Conservation (phyloP, 805 yeast genomes). For the Clavispora asparagi region DNA sequence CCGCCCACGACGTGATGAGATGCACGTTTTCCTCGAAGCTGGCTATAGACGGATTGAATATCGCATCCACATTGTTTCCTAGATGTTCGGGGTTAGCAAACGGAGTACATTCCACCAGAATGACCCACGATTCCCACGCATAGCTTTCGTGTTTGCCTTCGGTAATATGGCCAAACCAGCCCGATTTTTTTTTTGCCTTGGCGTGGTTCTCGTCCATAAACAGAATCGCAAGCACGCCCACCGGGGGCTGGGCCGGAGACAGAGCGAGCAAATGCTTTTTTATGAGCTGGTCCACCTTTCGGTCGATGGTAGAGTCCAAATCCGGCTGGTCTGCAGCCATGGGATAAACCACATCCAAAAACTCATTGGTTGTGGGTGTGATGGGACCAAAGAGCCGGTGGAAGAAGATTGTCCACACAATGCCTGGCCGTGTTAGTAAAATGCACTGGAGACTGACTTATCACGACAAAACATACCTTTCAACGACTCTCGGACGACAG, state of each 20-base stretch:
- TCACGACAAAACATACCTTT: slow-evolving; percentile 39
- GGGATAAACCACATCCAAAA: slow-evolving; percentile 57
- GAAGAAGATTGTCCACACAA: slow-evolving; percentile 64
- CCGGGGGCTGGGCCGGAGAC: slow-evolving; percentile 14
- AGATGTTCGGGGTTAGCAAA: slow-evolving; percentile 9
- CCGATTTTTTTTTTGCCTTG: slow-evolving; percentile 38
- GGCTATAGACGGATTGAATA: slow-evolving; percentile 24
- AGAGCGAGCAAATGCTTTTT: slow-evolving; percentile 20
- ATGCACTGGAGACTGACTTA: slow-evolving; percentile 1
- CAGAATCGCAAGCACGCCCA: slow-evolving; percentile 31
- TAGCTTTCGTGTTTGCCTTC: slow-evolving; percentile 30
- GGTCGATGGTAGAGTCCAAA: slow-evolving; percentile 42
- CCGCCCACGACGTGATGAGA: slow-evolving; percentile 48
- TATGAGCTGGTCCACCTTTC: slow-evolving; percentile 27
- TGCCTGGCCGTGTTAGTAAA: slow-evolving; percentile 31
- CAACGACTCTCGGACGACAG: slow-evolving; percentile 49
- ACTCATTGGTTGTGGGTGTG: slow-evolving; percentile 50
- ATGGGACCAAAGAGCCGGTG: slow-evolving; percentile 64
- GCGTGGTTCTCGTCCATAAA: slow-evolving; percentile 36
- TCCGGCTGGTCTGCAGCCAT: slow-evolving; percentile 42
- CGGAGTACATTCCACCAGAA: slow-evolving; percentile 45
- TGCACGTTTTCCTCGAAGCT: slow-evolving; percentile 39
- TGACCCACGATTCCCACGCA: slow-evolving; percentile 70
- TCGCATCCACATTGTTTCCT: slow-evolving; percentile 18
- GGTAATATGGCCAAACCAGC: slow-evolving; percentile 48